Evolutionary conservation across 2,329 filamentous ascomycete species (phyloP).

Genomic region (Gremmenia infestans): DNA sequence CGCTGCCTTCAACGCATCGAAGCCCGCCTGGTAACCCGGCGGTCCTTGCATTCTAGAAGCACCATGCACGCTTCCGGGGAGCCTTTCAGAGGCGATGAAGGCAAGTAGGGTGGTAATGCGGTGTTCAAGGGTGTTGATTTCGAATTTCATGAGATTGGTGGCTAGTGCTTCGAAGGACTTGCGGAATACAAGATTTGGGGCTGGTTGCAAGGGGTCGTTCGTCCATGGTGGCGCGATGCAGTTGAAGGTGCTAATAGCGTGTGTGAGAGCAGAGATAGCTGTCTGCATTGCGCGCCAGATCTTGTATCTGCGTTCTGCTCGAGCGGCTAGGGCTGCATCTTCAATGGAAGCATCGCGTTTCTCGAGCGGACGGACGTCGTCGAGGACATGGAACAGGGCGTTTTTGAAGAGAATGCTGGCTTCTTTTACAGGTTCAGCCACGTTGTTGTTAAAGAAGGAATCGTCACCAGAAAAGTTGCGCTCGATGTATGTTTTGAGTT

Average conservation of each 20-base stretch:
- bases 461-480: neutral
- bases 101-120: constrained; percentile 9
- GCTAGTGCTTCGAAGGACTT: constrained; percentile 6
- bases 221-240: neutral
- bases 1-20: neutral
- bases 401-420: neutral
- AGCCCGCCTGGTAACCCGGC: constrained; percentile 1
- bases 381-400: neutral
- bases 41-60: constrained; percentile 1
- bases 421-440: neutral
- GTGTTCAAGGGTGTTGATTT: constrained; percentile 12
- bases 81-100: constrained; percentile 1
- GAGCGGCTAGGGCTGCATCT: neutral
- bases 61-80: constrained; percentile 8
- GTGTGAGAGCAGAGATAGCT: neutral
- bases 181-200: neutral
- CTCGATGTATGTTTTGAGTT: neutral
- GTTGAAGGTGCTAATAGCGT: constrained; percentile 1
- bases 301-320: neutral
- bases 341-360: neutral
- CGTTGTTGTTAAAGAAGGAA: neutral
- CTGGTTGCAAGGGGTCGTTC: neutral
- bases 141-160: constrained; percentile 6
- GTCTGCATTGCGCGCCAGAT: constrained; percentile 9
- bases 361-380: constrained; percentile 1